Base-by-base conservation (phyloP, 176 grass and related monocot species). In the Hsuehochloa calcarea region DNA sequence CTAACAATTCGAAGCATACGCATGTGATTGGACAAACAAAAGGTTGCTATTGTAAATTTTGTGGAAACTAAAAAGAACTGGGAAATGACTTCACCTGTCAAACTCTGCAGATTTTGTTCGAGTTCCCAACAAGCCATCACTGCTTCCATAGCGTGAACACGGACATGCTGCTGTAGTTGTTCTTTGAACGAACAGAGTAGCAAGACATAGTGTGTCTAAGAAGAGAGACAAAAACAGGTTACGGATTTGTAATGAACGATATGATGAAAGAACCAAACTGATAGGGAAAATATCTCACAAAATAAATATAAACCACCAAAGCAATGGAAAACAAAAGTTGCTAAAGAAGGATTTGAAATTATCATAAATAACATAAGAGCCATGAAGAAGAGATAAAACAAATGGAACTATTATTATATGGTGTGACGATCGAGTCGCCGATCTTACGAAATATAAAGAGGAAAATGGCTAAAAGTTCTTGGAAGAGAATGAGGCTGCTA, bases 101-200 rank as follows among this genome's bases (percentile, higher is more conserved):
- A 77, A 68, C 91, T 93, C 84, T 93, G 91, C 31, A 93, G 72
- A 38, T 89, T 87, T 85, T 93, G 91, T 79, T 93, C 91, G 13
- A 93, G 88, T 83, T 93, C 91, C 88, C 91, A 93, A 74, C 91
- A 93, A 69, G 88, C 91, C 91, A 93, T 93, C 49, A 93, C 88
- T 54, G 91, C 91, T 81, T 93, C 91, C 91, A 93, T 93, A 62
- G 91, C 91, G 38, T 93, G 91, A 74, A 93, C 91, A 68, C 91
- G 91, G 31, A 93, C 91, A 74, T 93, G 91, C 77, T 93, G 91
- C 35, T 93, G 91, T 82, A 93, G 88, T 79, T 93, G 88, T 79
- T 93, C 91, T 90, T 93, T 93, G 73, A 93, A 93, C 9, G 91
- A 93, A 61, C 88, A 93, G 56, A 93, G 85, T 74, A 93, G 56